These are phyloP conservation scores for Populus deltoides DNA, from an alignment of 345 rosid genomes.

Conservation along the genomic window DNA sequence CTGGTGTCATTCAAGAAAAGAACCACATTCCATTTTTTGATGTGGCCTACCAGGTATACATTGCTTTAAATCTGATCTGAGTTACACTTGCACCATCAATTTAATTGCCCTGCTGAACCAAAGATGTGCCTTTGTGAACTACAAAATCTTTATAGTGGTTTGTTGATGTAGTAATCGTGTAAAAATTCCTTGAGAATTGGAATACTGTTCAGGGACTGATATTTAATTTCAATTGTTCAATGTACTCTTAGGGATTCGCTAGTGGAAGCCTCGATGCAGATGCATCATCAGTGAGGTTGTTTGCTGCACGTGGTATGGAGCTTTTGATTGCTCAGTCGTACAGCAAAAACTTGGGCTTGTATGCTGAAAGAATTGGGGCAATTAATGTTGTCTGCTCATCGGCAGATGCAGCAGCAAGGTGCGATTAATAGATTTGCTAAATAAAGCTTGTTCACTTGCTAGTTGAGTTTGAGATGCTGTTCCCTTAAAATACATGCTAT, in stretches of 20 bases:
- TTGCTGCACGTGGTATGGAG: slow-evolving; percentile 84
- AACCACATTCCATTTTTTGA: slow-evolving; percentile 93
- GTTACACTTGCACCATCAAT: slow-evolving; percentile 1
- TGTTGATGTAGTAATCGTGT: neutral
- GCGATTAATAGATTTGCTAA: neutral
- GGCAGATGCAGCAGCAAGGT: slow-evolving; percentile 85
- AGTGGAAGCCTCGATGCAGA: slow-evolving; percentile 96
- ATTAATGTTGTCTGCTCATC: slow-evolving; percentile 84
- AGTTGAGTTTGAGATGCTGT: neutral
- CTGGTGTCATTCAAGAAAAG: slow-evolving; percentile 87
- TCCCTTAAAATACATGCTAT: neutral
- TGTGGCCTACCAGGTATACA: slow-evolving; percentile 90
- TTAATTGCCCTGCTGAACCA: neutral
- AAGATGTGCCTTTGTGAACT: neutral
- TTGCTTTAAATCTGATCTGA: slow-evolving; percentile 1
- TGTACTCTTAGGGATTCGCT: slow-evolving; percentile 77
- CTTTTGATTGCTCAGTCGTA: slow-evolving; percentile 92
- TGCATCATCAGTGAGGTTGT: slow-evolving; percentile 84
- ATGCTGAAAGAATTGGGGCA: slow-evolving; percentile 92
- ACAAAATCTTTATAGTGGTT: neutral
- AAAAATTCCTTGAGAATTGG: neutral
- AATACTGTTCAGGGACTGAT: neutral
- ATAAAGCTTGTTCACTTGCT: slow-evolving; percentile 3
- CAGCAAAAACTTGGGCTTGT: slow-evolving; percentile 90
- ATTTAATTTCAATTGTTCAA: slow-evolving; percentile 9